phyloP scores from a whole-genome alignment of 768 basidiomycete genomes.

The Tylopilus sp. region DNA sequence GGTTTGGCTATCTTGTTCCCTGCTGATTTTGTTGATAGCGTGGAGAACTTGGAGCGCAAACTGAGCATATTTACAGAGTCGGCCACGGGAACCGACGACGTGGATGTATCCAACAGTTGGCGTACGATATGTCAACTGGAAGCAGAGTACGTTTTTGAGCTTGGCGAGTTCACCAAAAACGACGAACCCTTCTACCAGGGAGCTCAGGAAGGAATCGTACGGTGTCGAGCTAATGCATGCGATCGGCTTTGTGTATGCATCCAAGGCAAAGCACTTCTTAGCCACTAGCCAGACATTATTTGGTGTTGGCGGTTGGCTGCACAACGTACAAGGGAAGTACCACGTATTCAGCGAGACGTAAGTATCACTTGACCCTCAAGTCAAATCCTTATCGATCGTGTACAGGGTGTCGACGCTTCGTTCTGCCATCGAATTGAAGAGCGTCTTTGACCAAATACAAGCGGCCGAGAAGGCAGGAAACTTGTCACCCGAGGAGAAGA shows the following conservation, averaged over 20 bases:
- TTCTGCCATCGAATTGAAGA: constrained; percentile 84
- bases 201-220: constrained; percentile 82
- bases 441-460: constrained; percentile 88
- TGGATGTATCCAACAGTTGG: constrained; percentile 70
- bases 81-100: constrained; percentile 64
- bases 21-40: constrained; percentile 24
- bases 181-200: constrained; percentile 40
- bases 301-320: constrained; percentile 90
- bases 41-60: constrained; percentile 77
- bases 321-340: constrained; percentile 89
- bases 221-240: constrained; percentile 83
- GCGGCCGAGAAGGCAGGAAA: constrained; percentile 86
- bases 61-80: constrained; percentile 86
- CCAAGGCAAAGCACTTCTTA: constrained; percentile 80
- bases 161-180: neutral
- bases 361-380: constrained; percentile 27
- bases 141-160: constrained; percentile 59
- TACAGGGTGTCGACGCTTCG: constrained; percentile 77
- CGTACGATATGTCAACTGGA: constrained; percentile 75
- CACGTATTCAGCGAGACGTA: constrained; percentile 93
- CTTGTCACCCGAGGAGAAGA: constrained; percentile 72
- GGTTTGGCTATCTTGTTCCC: neutral
- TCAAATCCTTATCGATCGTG: constrained; percentile 1
- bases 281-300: constrained; percentile 67
- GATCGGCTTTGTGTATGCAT: constrained; percentile 80